Percentiles rank a stretch among this genome's conserved stretches.
These are phyloP conservation scores for Lentinula edodes DNA, from an alignment of 768 basidiomycete genomes.

Conservation along the genomic window DNA sequence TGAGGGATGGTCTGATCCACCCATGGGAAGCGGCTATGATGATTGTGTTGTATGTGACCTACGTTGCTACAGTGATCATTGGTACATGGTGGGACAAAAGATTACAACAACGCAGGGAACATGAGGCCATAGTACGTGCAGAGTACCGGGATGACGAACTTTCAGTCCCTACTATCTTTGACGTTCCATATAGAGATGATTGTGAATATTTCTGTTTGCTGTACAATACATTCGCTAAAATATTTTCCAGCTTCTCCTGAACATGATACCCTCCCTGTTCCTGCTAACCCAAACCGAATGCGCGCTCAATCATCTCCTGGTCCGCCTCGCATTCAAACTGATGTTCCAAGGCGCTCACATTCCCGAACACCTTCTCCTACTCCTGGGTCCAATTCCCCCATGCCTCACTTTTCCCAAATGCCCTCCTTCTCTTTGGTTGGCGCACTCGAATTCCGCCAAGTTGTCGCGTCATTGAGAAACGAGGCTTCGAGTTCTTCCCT, in stretches of 20 bases:
- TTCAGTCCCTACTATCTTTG: constrained; percentile 25
- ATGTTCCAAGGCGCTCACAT: constrained; percentile 35
- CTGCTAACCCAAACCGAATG: constrained; percentile 25
- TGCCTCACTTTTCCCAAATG: constrained; percentile 40
- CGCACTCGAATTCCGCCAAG: constrained; percentile 92
- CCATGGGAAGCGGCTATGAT: constrained; percentile 70
- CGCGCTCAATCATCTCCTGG: constrained; percentile 25
- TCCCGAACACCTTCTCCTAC: constrained; percentile 50
- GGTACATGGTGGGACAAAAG: constrained; percentile 74
- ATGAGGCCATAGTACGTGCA: constrained; percentile 48
- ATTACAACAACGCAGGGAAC: constrained; percentile 37
- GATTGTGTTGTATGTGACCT: constrained; percentile 68
- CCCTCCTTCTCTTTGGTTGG: constrained; percentile 90
- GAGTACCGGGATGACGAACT: constrained; percentile 52
- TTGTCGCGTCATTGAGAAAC: constrained; percentile 73
- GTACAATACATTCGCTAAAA: background rate
- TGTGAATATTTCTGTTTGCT: constrained; percentile 32
- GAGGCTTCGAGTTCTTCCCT: constrained; percentile 60
- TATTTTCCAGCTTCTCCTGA: constrained; percentile 10
- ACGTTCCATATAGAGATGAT: constrained; percentile 57
- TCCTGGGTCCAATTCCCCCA: constrained; percentile 8
- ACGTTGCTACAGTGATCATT: constrained; percentile 71
- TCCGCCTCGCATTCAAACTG: constrained; percentile 19
- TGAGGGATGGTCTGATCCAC: constrained; percentile 70
- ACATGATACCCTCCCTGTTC: constrained; percentile 22